Evolutionary conservation across 495 filamentous ascomycete genomes (phyloP), one percentile per base, ranked within the genome.

Genomic region (Hypoxylon subgilvum): DNA sequence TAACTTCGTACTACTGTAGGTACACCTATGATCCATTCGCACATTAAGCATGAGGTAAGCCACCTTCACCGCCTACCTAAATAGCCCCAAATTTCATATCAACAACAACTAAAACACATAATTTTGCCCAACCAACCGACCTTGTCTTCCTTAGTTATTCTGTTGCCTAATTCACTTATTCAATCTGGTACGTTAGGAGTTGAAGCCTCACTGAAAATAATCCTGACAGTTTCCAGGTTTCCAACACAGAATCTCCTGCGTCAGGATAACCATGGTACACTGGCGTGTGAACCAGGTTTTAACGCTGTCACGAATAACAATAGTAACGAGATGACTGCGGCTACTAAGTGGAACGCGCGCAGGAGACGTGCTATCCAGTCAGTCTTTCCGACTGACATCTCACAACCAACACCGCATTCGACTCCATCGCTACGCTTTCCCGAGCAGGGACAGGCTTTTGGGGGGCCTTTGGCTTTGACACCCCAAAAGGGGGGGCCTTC

Each of bases 351-450:
- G 74, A 66, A 67, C 54, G 67, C 73, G 48, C 74, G 72, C 7
- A 74, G 67, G 19, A 71, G 71, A 47, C 72, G 71, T 48, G 69
- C 78, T 22, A 76, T 82, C 58, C 73, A 80, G 56, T 83, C 79
- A 0, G 80, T 83, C 63, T 84, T 83, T 61, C 71, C 73, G 40
- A 68, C 65, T 10, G 70, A 76, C 32, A 52, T 73, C 54, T 73
- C 76, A 6, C 73, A 76, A 52, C 72, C 78, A 28, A 76, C 77
- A 38, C 76, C 78, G 8, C 60, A 65, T 44, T 69, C 72, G 5
- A 76, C 73, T 5, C 74, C 77, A 31, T 66, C 62, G 18, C 52
- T 61, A 38, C 50, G 47, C 14, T 74, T 72, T 42, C 45, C 73
- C 9, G 67, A 69, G 21, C 61, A 68, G 2, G 74, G 74, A 8